phyloP scores from a whole-genome alignment of 148 eudicot genomes.

The Persicaria tinctoria region DNA sequence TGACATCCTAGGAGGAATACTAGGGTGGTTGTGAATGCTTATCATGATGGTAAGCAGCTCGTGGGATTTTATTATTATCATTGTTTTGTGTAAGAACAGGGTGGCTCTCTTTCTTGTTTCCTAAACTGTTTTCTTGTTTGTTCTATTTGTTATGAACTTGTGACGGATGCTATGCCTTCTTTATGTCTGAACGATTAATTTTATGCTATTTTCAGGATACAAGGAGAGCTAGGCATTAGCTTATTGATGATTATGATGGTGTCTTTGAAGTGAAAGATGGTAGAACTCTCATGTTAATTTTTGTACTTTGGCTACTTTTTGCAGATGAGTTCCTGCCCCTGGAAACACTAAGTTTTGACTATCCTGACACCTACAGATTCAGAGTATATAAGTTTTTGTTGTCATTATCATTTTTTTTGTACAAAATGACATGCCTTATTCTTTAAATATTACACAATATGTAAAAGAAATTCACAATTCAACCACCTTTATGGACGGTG shows the following conservation, averaged over 20 bases:
- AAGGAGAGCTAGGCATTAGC: constrained; percentile 5
- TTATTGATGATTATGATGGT: constrained; percentile 5
- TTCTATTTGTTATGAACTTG: not conserved
- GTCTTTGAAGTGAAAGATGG: constrained; percentile 1
- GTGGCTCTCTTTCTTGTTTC: not conserved
- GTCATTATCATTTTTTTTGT: constrained; percentile 24
- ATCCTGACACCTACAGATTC: constrained; percentile 20
- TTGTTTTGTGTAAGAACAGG: not conserved
- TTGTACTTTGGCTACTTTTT: constrained; percentile 61
- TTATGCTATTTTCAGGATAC: constrained; percentile 4
- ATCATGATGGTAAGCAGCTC: not conserved
- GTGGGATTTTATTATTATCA: not conserved
- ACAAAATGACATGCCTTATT: constrained; percentile 25
- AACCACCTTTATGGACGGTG: not conserved
- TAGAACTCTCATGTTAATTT: constrained; percentile 30
- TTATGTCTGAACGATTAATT: not conserved
- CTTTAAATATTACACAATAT: constrained; percentile 14
- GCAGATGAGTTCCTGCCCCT: constrained; percentile 98
- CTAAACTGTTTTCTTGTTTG: no score
- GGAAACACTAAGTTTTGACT: constrained; percentile 55
- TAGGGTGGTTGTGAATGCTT: not conserved
- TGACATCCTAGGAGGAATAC: not conserved
- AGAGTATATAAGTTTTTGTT: constrained; percentile 11
- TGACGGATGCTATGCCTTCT: not conserved
- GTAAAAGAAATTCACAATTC: constrained; percentile 12